Base-by-base conservation (phyloP, 164 flowering plant genomes). In the Stephania japonica region DNA sequence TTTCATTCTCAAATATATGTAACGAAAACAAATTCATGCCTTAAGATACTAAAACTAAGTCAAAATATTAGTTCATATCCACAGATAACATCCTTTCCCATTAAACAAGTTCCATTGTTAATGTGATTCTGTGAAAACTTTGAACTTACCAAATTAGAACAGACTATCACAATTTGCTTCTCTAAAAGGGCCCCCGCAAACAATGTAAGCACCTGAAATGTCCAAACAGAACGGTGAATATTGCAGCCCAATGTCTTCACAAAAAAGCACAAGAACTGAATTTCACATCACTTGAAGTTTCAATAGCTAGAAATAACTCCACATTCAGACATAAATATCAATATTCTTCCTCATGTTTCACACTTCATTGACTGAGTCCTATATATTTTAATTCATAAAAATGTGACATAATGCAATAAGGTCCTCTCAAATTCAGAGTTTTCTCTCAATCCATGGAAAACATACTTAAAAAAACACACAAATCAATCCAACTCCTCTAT, bases 151-250 rank as follows among this genome's bases (percentile, higher is more conserved):
- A 95, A 84, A 83, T 95, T 95, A 59, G 99, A 91, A 82, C 97
- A 91, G 49, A 89, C 85, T 61, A 93, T 76, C 67, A 90, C 89
- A 76, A 91, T 88, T 82, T 95, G 99, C 82, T 91, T 95, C 85
- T 95, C 99, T 78, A 95, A 81, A 72, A 95, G 88, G 69, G 97
- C 97, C 61, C 86, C 98, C 0, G 98, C 93, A 81, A 95, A 87
- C 81, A 95, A 67, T 73, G 93, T 86, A 50, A 95, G 80, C 61
- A 94, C 89, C 99, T 93, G 86, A 68, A 86, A 71, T 42, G 38
- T 68, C 68, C 26, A 72, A 77, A 44, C 56, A 74, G 53, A 73
- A 75, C 68, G 76, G 24, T 42, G 72, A 76, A 67, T 18, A 16
- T 24, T 18, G 7, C 18, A n/a, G 19, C 44, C 42, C 21, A 41